A percentile compares a stretch with the other conserved stretches of the same genome.
phyloP scores from a whole-genome alignment of 2,329 filamentous ascomycete genomes.

The Claviceps monticola region DNA sequence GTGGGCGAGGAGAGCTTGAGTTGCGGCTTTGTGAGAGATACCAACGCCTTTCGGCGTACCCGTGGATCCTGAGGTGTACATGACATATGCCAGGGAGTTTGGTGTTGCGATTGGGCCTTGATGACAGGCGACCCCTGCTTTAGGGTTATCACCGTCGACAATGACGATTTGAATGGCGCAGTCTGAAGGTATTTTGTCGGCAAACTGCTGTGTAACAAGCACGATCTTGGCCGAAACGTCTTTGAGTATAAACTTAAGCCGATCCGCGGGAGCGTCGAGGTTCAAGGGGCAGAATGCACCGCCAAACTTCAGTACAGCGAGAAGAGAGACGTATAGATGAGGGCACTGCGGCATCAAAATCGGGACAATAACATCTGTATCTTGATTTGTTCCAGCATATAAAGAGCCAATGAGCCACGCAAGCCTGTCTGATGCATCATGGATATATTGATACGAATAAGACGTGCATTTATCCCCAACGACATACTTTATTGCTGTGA shows the following conservation, averaged over 20 bases:
- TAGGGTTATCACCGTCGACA: slow-evolving; percentile 12
- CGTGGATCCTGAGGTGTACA: slow-evolving; percentile 88
- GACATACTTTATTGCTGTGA: slow-evolving; percentile 20
- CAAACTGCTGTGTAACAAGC: slow-evolving; percentile 43
- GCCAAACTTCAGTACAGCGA: slow-evolving; percentile 69
- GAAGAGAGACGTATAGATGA: slow-evolving; percentile 60
- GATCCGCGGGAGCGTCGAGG: slow-evolving; percentile 61
- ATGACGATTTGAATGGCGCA: slow-evolving; percentile 21
- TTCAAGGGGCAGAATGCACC: slow-evolving; percentile 77
- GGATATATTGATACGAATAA: slow-evolving; percentile 50
- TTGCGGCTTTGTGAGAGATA: slow-evolving; percentile 65
- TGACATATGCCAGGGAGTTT: slow-evolving; percentile 61
- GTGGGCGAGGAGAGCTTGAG: slow-evolving; percentile 73
- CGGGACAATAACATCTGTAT: slow-evolving; percentile 46
- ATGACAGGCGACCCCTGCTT: not conserved
- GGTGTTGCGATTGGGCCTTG: slow-evolving; percentile 12
- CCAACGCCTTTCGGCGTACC: slow-evolving; percentile 79
- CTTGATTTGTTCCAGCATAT: slow-evolving; percentile 1
- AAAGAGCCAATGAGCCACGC: slow-evolving; percentile 32
- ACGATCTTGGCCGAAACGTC: slow-evolving; percentile 61
- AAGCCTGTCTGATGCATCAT: slow-evolving; percentile 41
- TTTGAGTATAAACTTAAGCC: slow-evolving; percentile 65
- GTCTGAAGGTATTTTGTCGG: slow-evolving; percentile 22
- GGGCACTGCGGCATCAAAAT: slow-evolving; percentile 65
- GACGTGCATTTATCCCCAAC: slow-evolving; percentile 14